Evolutionary conservation across 2,329 filamentous ascomycete genomes (phyloP).

Genomic region (Apiospora hydei): DNA sequence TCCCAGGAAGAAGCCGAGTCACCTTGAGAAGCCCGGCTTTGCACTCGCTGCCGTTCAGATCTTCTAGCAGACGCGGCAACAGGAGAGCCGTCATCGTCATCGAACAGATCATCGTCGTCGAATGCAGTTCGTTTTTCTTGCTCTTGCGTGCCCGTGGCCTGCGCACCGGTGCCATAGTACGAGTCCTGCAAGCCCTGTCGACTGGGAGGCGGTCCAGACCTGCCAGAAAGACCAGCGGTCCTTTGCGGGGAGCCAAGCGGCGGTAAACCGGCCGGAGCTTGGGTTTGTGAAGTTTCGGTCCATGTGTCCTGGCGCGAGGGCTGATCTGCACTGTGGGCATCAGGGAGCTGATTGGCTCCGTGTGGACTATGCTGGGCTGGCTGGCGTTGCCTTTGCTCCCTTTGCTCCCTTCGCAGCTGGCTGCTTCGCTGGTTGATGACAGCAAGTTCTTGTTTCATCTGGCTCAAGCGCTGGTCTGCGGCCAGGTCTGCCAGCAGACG

Average conservation of each 20-base stretch:
- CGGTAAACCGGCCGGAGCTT: not conserved
- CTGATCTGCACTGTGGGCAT: not conserved
- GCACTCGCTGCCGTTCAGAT: constrained; percentile 30
- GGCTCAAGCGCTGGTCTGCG: constrained; percentile 41
- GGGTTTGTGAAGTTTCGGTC: not conserved
- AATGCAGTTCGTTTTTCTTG: constrained; percentile 8
- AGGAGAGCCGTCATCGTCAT: constrained; percentile 52
- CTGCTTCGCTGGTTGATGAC: constrained; percentile 32
- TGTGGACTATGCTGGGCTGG: constrained; percentile 28
- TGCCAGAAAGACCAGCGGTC: not conserved
- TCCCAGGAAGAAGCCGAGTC: constrained; percentile 52
- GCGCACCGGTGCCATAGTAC: not conserved
- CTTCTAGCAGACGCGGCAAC: constrained; percentile 43
- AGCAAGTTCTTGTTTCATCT: not conserved
- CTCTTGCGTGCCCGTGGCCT: not conserved
- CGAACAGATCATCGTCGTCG: constrained; percentile 36
- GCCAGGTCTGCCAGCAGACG: constrained; percentile 33
- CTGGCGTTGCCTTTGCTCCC: constrained; percentile 28
- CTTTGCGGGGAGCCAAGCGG: not conserved
- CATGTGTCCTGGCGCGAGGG: not conserved
- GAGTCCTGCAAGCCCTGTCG: not conserved
- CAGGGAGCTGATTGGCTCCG: not conserved
- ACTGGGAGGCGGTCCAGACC: not conserved
- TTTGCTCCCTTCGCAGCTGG: constrained; percentile 30
- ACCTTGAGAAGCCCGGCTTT: constrained; percentile 24